A percentile compares a stretch with the other conserved stretches of the same genome.
phyloP scores from a whole-genome alignment of 306 rosid genomes.

The Astragalus glycyphyllos region DNA sequence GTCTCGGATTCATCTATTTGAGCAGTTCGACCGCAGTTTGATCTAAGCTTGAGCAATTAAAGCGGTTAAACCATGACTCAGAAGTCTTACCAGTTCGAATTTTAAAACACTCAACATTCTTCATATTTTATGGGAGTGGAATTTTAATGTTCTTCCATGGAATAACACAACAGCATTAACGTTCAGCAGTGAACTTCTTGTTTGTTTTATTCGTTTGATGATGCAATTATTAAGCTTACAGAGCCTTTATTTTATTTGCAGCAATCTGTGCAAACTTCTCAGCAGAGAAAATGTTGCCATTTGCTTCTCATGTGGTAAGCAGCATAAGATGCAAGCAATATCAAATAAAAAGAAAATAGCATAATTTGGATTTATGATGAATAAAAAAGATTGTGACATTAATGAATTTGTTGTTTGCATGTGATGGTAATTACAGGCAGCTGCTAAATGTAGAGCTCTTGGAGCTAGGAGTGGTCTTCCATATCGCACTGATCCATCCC shows the following conservation, averaged over 20 bases:
- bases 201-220: constrained; percentile 4
- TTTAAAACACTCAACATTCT: background rate
- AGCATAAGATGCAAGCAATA: constrained; percentile 9
- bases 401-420: constrained; percentile 7
- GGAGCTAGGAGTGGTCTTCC: constrained; percentile 95
- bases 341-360: background rate
- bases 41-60: too few species aligned
- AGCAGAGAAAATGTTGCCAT: constrained; percentile 84
- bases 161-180: background rate
- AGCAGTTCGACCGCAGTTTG: too few species aligned
- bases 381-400: background rate
- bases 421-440: constrained; percentile 67
- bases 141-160: constrained; percentile 17
- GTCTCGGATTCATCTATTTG: too few species aligned
- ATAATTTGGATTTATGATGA: constrained; percentile 34
- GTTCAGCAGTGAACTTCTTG: background rate
- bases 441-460: constrained; percentile 71
- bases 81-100: too few species aligned
- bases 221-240: background rate
- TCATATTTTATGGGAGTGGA: background rate
- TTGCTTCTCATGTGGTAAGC: constrained; percentile 88
- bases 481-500: constrained; percentile 55
- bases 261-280: constrained; percentile 79
- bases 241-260: constrained; percentile 47
- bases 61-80: too few species aligned